Conservation (phyloP, 495 filamentous ascomycete genomes). For the Penicillium bialowiezense region DNA sequence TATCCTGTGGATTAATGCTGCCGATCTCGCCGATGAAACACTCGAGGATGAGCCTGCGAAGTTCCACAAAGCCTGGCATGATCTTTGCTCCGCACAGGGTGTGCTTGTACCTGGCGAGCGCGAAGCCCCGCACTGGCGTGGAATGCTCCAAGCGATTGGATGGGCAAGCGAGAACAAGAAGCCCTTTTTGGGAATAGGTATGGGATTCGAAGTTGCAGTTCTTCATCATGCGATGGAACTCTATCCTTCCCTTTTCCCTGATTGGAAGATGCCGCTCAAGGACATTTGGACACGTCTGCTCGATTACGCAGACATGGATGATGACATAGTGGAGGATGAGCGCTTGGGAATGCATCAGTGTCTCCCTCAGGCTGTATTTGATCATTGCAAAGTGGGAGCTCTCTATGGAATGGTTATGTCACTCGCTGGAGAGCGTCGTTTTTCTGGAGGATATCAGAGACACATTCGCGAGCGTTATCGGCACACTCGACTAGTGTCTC, state of each 20-base stretch:
- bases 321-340: constrained; percentile 74
- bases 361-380: no score
- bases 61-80: constrained; percentile 83
- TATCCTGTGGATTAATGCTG: constrained; percentile 73
- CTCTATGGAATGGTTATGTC: constrained; percentile 55
- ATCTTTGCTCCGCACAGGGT: constrained; percentile 61
- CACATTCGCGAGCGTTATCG: constrained; percentile 3
- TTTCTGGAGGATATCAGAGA: no score
- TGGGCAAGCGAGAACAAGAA: constrained; percentile 75
- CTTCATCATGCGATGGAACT: no score
- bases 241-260: no score
- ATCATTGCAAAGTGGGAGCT: constrained; percentile 62
- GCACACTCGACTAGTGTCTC: neutral
- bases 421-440: neutral
- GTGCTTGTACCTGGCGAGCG: constrained; percentile 67
- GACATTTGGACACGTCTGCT: no score
- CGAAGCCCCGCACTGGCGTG: constrained; percentile 69
- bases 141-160: constrained; percentile 76
- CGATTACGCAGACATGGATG: no score
- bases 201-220: no score
- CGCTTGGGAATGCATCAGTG: constrained; percentile 71
- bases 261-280: no score
- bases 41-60: constrained; percentile 58
- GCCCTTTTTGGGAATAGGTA: constrained; percentile 84
- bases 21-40: constrained; percentile 60